Base-by-base conservation (phyloP, 768 basidiomycete species). In the Boletus tomentosulus region DNA sequence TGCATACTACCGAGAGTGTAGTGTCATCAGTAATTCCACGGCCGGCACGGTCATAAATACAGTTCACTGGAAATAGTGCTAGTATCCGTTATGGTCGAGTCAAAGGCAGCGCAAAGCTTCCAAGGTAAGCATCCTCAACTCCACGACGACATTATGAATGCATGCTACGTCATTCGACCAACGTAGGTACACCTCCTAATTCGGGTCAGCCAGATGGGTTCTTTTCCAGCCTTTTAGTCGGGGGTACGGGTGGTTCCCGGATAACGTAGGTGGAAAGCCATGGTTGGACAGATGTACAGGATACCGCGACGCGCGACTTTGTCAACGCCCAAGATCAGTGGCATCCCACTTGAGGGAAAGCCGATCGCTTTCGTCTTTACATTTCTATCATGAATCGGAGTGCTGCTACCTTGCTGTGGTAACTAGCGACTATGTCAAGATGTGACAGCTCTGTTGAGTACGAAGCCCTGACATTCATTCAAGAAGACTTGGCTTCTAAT, bases 161-260 rank as follows among this genome's bases (percentile, higher is more conserved):
- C 6, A 1, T 39, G 79, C 84, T 1, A 85, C 92, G 27, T 92
- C 91, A 10, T 94, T 94, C 63, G 92, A 94, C 70, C 83, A 90
- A 70, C 72, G 87, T 89, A 62, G 57, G 83, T 50, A 9, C 49
- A 19, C 47, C 34, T 27, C n/a, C 15, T 22, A 5, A n/a, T 13
- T 25, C 6, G 13, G 8, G 19, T 16, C n/a, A 6, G n/a, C 24
- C 19, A 19, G 19, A 27, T 12, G 2, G 15, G 19, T 41, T 5
- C 19, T 30, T 27, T 28, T 4, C 11, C 57, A 88, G 87, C 81
- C 11, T 95, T 97, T 75, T 95, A 92, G 86, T 92, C 34, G 93
- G 93, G 6, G 89, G 90, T 2, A 95, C 90, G 24, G 93, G 4
- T 95, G 90, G 90, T 95, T 94, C 82, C 89, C 89, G 6, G 93